A percentile compares a stretch with the other conserved stretches of the same genome.
These are phyloP conservation scores for Paracamarosporium sp. DNA, from an alignment of 2,329 filamentous ascomycete genomes.

Conservation along the genomic window DNA sequence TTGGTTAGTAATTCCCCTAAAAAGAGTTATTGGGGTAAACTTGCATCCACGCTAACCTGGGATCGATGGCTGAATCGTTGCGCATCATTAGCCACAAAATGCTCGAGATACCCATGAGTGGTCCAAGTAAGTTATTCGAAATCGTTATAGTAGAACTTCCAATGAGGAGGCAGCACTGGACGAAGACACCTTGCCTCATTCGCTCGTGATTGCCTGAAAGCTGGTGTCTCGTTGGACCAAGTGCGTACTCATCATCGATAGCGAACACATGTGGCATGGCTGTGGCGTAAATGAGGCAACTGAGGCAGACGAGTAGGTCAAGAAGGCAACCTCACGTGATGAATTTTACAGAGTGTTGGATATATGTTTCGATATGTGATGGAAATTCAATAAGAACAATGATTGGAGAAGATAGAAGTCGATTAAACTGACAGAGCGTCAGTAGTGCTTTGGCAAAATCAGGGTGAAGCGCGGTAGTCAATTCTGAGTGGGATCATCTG, in stretches of 20 bases:
- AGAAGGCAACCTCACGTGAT: background rate
- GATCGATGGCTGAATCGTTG: constrained; percentile 21
- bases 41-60: constrained; percentile 22
- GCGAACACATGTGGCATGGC: background rate
- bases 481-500: no score
- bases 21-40: no score
- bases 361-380: no score
- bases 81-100: constrained; percentile 27
- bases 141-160: background rate
- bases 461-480: no score
- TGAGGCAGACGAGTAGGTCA: background rate
- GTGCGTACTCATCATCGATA: background rate
- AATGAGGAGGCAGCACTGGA: constrained; percentile 3
- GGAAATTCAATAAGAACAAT: no score
- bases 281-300: background rate
- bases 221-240: background rate
- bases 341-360: no score
- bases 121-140: constrained; percentile 13
- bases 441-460: no score
- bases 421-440: no score
- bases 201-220: background rate
- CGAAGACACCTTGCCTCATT: background rate
- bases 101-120: constrained; percentile 24
- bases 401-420: no score
- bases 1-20: background rate